Base-by-base conservation (phyloP, 495 filamentous ascomycete species). In the Usnea hakonensis region DNA sequence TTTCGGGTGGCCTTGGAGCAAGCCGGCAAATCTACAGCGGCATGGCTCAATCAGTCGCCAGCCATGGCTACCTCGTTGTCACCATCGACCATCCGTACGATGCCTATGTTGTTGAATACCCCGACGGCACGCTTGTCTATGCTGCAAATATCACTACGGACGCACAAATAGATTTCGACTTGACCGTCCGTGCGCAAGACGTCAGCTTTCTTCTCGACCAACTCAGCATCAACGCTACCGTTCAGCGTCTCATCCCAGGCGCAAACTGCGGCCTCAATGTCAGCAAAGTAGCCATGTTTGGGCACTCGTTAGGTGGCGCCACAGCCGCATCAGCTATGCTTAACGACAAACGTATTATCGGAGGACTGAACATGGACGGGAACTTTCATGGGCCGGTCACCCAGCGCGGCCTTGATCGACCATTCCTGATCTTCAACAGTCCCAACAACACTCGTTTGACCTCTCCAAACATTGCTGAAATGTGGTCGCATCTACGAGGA, bases 301-400 rank as follows among this genome's bases (percentile, higher is more conserved):
- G 46, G 7, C 46, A 50, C 16, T 50, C 46, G 4, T 30, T 50
- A 2, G 46, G 46, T 2, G 46, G 46, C 6, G 46, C 28, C 3
- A 50, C 21, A 5, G 13, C 46, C 16, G 46, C 46, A 50, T 10
- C 46, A 9, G 46, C 28, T 8, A 50, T 50, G 62, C 58, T 70
- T 17, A 44, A 65, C 14, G 78, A 83, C 30, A 40, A 60, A 19
- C 71, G 75, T 0, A 65, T 84, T 55, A 43, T 62, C 5, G 81
- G 73, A 2, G 83, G 76, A 2, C 58, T 80, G 14, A 77, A 81
- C 58, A 62, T 81, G 38, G 81, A 83, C 60, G 80, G 81, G 0
- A 57, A 60, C 0, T 56, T 79, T 50, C 76, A 66, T 55, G 76
- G 72, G 0, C 32, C 68, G 4, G 62, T 72, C 32, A 28, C 70